phyloP scores from a whole-genome alignment of 495 filamentous ascomycete genomes.

The Hyaloscypha hepaticicola region DNA sequence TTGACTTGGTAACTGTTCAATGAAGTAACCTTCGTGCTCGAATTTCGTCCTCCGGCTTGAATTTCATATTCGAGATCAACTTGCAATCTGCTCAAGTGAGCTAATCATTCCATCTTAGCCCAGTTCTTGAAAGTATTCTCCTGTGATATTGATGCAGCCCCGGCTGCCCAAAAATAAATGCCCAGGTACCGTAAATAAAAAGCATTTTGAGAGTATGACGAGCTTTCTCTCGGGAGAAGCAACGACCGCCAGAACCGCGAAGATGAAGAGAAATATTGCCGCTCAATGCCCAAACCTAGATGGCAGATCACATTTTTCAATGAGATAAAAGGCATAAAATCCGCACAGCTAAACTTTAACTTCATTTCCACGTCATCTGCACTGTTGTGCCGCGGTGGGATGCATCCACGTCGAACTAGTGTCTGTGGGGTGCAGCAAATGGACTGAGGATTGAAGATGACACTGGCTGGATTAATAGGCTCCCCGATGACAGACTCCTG shows the following conservation, averaged over 20 bases:
- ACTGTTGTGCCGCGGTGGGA: not conserved
- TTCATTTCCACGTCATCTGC: not conserved
- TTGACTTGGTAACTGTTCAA: conserved; percentile 50
- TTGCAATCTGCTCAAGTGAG: not conserved
- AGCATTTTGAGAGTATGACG: not conserved
- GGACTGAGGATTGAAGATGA: not conserved
- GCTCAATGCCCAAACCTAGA: not conserved
- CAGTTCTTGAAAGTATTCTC: not conserved
- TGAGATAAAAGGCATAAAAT: not conserved
- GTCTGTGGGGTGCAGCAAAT: not conserved
- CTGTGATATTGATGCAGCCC: not conserved
- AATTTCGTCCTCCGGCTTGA: not conserved
- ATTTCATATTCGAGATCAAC: conserved; percentile 6
- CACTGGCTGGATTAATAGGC: not conserved
- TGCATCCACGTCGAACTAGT: not conserved
- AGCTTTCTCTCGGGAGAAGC: no score
- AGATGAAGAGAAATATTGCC: not conserved
- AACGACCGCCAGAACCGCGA: not conserved
- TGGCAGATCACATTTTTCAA: not conserved
- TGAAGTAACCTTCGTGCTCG: conserved; percentile 32
- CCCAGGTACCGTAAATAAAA: not conserved
- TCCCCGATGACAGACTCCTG: not conserved
- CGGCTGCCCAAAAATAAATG: not conserved
- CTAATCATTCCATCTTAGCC: not conserved
- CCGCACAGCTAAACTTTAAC: not conserved